Evolutionary conservation across 257 asterid genomes (phyloP), one percentile per base, ranked within the genome.

Genomic region (Asclepias syriaca): DNA sequence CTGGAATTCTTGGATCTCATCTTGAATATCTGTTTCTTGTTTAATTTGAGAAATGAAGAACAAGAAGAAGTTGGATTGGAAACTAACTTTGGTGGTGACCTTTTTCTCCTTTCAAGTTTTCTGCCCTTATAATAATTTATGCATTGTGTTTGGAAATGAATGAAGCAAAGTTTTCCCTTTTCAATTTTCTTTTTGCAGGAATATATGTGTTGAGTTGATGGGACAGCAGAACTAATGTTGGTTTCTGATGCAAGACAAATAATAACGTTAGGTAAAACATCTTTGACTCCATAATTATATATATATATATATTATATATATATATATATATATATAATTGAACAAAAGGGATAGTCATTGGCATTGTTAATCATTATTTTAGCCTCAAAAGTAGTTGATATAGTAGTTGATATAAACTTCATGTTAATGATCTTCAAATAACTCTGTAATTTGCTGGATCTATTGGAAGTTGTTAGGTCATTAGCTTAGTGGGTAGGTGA

Each of bases 1-100:
- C 56, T 74, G 8, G 32, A 70, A 67, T 58, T 8, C 39, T 72
- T 77, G 71, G 77, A 58, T 73, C 77, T 77, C 71, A 69, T 77
- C 74, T 61, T 51, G 29, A 43, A 34, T 34, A 3, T 34, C 5
- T 18, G 37, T 43, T n/a, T 75, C 3, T 18, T 11, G 55, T n/a
- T 57, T 68, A 27, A 29, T 29, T 29, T 29, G 34, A 29, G 68
- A 54, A 8, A 56, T 27, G 54, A n/a, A 70, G 34, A 55, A 0
- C 4, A 43, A 8, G 19, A 21, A 59, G 46, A 10, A 39, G 1
- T 43, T 6, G 56, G 68, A 22, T 21, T 13, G 16, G 68, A 24
- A 54, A 54, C n/a, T 34, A 34, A 34, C n/a, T 69, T 34, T 58
- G 14, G 18, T 37, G 19, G n/a, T 29, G 34, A 29, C 34, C 39